Evolutionary conservation across 352 stramenopile species (phyloP).

Genomic region (Globisporangium nagaii): DNA sequence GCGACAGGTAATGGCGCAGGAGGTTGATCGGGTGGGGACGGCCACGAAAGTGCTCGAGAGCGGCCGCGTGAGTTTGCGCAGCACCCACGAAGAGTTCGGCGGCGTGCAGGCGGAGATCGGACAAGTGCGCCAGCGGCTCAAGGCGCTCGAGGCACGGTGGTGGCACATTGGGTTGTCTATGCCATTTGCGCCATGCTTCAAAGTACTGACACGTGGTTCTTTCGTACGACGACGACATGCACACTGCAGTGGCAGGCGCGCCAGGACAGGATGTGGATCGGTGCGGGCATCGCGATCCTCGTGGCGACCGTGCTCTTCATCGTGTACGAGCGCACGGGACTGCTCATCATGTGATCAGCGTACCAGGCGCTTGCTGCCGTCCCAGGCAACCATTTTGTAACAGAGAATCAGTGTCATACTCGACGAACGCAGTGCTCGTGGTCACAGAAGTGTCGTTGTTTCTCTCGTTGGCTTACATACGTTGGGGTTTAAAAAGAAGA

Average conservation of each 20-base stretch:
- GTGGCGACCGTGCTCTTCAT: slow-evolving; percentile 67
- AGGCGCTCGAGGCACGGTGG: slow-evolving; percentile 28
- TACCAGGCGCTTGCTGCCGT: background rate
- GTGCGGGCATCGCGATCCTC: slow-evolving; percentile 51
- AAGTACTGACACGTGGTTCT: background rate
- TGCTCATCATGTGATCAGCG: slow-evolving; percentile 46
- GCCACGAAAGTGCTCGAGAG: slow-evolving; percentile 70
- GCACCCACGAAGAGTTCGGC: slow-evolving; percentile 55
- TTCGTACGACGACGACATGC: too few relatives aligned
- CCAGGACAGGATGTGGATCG: slow-evolving; percentile 79
- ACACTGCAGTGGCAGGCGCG: slow-evolving; percentile 68
- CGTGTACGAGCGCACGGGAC: slow-evolving; percentile 65
- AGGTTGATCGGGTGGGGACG: slow-evolving; percentile 61
- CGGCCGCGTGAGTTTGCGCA: slow-evolving; percentile 47
- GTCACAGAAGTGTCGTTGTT: background rate
- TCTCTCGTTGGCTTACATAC: background rate
- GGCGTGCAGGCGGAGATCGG: slow-evolving; percentile 51
- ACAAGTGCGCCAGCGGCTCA: slow-evolving; percentile 54
- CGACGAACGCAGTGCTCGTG: too few relatives aligned
- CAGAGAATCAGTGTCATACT: background rate
- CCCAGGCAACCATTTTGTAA: background rate
- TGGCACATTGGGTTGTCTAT: background rate
- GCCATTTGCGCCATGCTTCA: too few relatives aligned
- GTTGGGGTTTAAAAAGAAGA: background rate
- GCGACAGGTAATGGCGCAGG: slow-evolving; percentile 59